Conservation (phyloP, 495 filamentous ascomycete species). For the Margaritispora aquatica region DNA sequence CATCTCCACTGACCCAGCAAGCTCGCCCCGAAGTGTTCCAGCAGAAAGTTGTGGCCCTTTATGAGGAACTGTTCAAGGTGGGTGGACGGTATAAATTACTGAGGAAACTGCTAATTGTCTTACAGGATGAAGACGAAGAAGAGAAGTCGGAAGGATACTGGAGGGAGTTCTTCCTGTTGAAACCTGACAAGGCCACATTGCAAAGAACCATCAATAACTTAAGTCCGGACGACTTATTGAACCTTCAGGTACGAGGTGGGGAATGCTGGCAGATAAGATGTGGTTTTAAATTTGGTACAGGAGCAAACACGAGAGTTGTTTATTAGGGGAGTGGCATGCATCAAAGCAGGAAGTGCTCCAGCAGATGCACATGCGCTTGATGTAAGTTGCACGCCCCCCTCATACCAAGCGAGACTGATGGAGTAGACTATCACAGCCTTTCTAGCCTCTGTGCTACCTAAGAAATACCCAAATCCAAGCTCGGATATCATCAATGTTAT, state of each 20-base stretch:
- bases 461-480: conserved; percentile 93
- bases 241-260: conserved; percentile 51
- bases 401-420: conserved; percentile 4
- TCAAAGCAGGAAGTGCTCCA: conserved; percentile 55
- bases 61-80: conserved; percentile 83
- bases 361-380: conserved; percentile 80
- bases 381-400: conserved; percentile 45
- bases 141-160: conserved; percentile 87
- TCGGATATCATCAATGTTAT: conserved; percentile 89
- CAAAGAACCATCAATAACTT: conserved; percentile 59
- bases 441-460: conserved; percentile 69
- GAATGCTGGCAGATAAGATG: not conserved
- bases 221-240: conserved; percentile 66
- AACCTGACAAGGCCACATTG: conserved; percentile 64
- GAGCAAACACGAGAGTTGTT: conserved; percentile 75
- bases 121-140: conserved; percentile 48
- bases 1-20: conserved; percentile 90
- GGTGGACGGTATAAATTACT: conserved; percentile 21
- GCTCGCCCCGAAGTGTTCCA: conserved; percentile 84
- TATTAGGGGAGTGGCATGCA: conserved; percentile 57
- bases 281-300: conserved; percentile 31
- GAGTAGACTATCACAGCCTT: conserved; percentile 83
- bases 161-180: conserved; percentile 88
- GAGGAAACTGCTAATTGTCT: conserved; percentile 6
- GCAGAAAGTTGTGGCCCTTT: conserved; percentile 87